Conservation (phyloP, 441 rosid species). For the Adansonia madagascariensis region DNA sequence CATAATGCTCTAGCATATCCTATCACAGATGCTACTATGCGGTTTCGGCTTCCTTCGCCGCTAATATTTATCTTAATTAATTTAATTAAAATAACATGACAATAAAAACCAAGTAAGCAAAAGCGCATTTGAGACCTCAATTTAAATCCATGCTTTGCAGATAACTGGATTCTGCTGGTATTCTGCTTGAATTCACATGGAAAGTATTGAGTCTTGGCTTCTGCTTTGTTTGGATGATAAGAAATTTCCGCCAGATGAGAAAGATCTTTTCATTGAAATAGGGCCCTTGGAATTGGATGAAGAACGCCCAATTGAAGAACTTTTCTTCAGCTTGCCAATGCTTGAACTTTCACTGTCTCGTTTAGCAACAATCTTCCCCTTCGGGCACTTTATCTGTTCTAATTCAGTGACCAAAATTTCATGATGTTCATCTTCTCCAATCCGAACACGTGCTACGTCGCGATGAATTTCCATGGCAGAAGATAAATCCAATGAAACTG, state of each 20-base stretch:
- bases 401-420: slow-evolving; percentile 20
- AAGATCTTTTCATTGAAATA: slow-evolving; percentile 46
- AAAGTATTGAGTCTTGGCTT: slow-evolving; percentile 40
- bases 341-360: slow-evolving; percentile 31
- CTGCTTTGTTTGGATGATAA: slow-evolving; percentile 31
- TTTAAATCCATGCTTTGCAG: not conserved
- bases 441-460: not conserved
- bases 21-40: too few species aligned
- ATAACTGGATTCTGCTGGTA: not conserved
- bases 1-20: not conserved
- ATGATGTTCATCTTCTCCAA: slow-evolving; percentile 14
- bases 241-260: slow-evolving; percentile 43
- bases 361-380: slow-evolving; percentile 27
- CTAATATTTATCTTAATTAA: too few species aligned
- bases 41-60: too few species aligned
- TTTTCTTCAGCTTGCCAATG: slow-evolving; percentile 36
- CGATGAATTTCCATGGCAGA: slow-evolving; percentile 40
- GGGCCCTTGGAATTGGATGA: slow-evolving; percentile 39
- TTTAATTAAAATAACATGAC: too few species aligned
- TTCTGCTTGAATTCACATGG: slow-evolving; percentile 31
- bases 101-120: too few species aligned
- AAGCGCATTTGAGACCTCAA: too few species aligned
- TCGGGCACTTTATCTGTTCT: slow-evolving; percentile 20
- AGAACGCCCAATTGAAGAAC: slow-evolving; percentile 38
- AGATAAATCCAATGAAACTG: slow-evolving; percentile 54